Evolutionary conservation across 345 rosid species (phyloP).

Genomic region (Euphorbia peplus): DNA sequence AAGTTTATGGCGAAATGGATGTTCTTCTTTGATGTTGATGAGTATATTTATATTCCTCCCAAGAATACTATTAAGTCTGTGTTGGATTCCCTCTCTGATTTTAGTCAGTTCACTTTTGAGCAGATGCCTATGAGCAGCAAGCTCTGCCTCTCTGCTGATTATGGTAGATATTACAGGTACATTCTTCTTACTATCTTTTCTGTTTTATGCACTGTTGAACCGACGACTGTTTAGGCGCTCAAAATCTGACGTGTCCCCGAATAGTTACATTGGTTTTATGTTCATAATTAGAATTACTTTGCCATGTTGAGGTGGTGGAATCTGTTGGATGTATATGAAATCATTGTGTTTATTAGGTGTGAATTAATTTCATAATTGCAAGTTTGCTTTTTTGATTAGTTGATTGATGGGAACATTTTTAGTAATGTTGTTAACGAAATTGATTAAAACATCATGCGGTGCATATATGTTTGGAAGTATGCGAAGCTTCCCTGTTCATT

Average conservation of each 20-base stretch:
- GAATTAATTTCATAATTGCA: neutral
- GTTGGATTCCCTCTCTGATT: constrained; percentile 55
- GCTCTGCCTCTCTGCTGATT: constrained; percentile 66
- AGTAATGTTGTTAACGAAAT: neutral
- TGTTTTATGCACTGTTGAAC: too few relatives aligned
- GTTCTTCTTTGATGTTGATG: constrained; percentile 91
- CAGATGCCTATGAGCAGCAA: constrained; percentile 80
- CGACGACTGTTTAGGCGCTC: too few relatives aligned
- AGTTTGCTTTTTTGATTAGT: constrained; percentile 10
- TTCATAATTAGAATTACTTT: neutral
- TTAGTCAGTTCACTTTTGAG: constrained; percentile 68
- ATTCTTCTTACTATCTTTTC: neutral
- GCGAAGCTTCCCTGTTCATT: constrained; percentile 21
- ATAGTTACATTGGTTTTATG: too few relatives aligned
- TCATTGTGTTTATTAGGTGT: neutral
- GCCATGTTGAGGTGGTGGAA: neutral
- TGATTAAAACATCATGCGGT: constrained; percentile 9
- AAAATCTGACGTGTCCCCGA: too few relatives aligned
- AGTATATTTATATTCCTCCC: constrained; percentile 58
- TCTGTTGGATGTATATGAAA: neutral
- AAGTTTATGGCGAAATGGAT: constrained; percentile 76
- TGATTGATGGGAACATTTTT: constrained; percentile 18
- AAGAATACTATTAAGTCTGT: constrained; percentile 52
- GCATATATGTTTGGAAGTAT: constrained; percentile 21
- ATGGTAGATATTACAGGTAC: constrained; percentile 70